phyloP scores from a whole-genome alignment of 495 filamentous ascomycete species.

The Echria macrotheca region DNA sequence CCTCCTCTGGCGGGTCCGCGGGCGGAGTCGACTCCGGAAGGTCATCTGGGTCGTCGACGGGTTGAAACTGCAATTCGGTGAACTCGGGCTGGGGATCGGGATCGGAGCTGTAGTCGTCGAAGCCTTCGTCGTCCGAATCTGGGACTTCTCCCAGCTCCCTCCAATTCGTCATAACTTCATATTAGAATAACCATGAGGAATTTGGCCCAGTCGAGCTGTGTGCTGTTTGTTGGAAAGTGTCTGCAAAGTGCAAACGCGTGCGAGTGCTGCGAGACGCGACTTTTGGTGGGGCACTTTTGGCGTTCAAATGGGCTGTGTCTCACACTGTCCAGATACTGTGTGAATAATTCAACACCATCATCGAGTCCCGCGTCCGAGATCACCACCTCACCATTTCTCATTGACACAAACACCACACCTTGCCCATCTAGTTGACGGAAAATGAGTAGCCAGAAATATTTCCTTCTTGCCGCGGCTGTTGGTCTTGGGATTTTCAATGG shows the following conservation, averaged over 20 bases:
- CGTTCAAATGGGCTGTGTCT: too few species aligned
- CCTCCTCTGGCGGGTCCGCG: too few species aligned
- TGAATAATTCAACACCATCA: too few species aligned
- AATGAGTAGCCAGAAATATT: conserved; percentile 20
- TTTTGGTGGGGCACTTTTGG: conserved; percentile 17
- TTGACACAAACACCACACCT: too few species aligned
- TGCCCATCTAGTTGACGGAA: too few species aligned
- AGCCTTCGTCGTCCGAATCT: conserved; percentile 51
- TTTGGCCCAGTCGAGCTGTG: neutral
- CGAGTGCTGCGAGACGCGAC: conserved; percentile 11
- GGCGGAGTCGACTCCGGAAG: too few species aligned
- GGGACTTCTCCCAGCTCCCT: conserved; percentile 54
- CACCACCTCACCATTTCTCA: too few species aligned
- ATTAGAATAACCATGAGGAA: conserved; percentile 20
- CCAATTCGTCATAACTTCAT: conserved; percentile 47
- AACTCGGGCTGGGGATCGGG: too few species aligned
- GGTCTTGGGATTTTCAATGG: conserved; percentile 27
- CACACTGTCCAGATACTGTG: conserved; percentile 10
- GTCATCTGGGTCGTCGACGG: neutral
- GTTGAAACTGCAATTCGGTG: too few species aligned
- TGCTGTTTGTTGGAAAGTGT: neutral
- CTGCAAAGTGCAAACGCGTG: neutral
- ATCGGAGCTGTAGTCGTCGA: conserved; percentile 39
- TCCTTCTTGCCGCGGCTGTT: conserved; percentile 18
- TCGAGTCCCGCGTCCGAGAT: too few species aligned